Evolutionary conservation across 1,139 yeast species (phyloP).

Genomic region (Suhomyces guaymorum): DNA sequence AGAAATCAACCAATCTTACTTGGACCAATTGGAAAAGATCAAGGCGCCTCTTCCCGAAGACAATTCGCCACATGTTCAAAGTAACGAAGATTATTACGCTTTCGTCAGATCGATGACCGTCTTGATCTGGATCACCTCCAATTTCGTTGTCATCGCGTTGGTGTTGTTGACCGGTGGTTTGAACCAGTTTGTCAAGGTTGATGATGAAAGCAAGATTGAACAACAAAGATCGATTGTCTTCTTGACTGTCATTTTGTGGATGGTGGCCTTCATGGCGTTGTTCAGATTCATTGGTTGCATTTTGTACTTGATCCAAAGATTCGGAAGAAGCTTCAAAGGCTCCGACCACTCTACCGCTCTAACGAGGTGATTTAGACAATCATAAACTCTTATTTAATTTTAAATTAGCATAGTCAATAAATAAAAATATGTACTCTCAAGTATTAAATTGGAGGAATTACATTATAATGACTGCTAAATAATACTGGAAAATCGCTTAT

Average conservation of each 20-base stretch:
- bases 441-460: not conserved
- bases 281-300: conserved; percentile 71
- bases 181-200: conserved; percentile 31
- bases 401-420: not conserved
- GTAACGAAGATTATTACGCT: conserved; percentile 72
- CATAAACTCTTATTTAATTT: not conserved
- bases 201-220: conserved; percentile 15
- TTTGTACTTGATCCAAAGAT: conserved; percentile 52
- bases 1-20: conserved; percentile 61
- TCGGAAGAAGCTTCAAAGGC: conserved; percentile 18
- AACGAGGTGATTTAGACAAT: conserved; percentile 2
- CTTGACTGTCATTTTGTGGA: conserved; percentile 74
- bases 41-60: conserved; percentile 37
- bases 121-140: conserved; percentile 75
- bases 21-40: conserved; percentile 64
- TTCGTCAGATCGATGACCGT: conserved; percentile 79
- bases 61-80: conserved; percentile 37
- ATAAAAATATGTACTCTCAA: too few relatives aligned
- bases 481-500: too few relatives aligned
- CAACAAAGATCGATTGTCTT: conserved; percentile 45
- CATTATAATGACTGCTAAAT: too few relatives aligned
- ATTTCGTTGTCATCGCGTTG: conserved; percentile 68
- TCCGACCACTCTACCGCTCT: conserved; percentile 10
- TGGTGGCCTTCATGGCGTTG: conserved; percentile 77
- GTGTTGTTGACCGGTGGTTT: conserved; percentile 73